phyloP scores from a whole-genome alignment of 176 grass and related monocot species.

The Triticum dicoccoides region DNA sequence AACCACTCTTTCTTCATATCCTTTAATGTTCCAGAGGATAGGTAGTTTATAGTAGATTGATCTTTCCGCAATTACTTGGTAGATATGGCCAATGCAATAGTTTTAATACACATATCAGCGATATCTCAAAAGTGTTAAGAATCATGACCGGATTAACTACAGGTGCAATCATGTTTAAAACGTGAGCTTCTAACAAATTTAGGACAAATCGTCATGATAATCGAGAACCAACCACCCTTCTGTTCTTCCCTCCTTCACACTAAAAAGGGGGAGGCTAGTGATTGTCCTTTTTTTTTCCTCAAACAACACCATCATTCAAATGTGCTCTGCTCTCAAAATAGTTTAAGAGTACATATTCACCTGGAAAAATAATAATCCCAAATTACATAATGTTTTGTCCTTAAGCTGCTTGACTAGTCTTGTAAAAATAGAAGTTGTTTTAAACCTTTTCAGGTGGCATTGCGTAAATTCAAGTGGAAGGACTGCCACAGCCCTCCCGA shows the following conservation, averaged over 20 bases:
- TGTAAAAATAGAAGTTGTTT: neutral
- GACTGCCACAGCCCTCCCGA: constrained; percentile 78
- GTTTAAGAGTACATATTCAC: neutral
- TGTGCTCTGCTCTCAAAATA: neutral
- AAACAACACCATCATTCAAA: neutral
- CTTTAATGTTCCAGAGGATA: neutral
- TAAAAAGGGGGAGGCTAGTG: neutral
- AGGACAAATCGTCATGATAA: neutral
- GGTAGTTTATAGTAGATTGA: neutral
- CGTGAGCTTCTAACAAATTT: neutral
- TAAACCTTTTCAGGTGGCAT: constrained; percentile 52
- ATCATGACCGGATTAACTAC: neutral
- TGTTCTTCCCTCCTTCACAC: neutral
- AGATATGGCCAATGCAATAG: neutral
- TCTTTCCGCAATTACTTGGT: neutral
- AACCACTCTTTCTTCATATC: neutral
- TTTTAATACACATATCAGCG: neutral
- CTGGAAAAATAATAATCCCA: neutral
- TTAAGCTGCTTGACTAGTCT: neutral
- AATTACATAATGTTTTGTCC: neutral
- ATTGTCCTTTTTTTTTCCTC: neutral
- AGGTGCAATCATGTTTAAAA: neutral
- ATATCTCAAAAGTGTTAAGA: constrained; percentile 11
- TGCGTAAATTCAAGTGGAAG: constrained; percentile 91
- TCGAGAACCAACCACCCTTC: neutral